phyloP scores from a whole-genome alignment of 805 yeast genomes.

The Candida hispaniensis region DNA sequence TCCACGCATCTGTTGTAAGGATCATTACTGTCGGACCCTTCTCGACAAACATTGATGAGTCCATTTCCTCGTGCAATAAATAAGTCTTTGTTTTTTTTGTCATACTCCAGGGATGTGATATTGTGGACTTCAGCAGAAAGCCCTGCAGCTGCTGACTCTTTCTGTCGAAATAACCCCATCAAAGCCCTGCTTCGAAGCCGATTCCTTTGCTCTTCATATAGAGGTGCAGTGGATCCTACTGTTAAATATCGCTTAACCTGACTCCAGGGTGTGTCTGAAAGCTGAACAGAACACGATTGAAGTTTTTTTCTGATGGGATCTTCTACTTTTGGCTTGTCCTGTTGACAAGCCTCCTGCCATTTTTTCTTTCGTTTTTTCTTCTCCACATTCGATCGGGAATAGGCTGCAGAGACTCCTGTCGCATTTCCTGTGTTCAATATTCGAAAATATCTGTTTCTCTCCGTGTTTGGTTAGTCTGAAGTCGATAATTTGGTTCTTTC shows the following conservation, averaged over 20 bases:
- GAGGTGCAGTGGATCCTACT: slow-evolving; percentile 7
- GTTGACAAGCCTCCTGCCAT: slow-evolving; percentile 7
- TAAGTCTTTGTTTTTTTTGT: slow-evolving; percentile 5
- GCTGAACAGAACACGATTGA: slow-evolving; percentile 15
- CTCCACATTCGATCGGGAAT: slow-evolving; percentile 21
- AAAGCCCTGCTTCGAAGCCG: slow-evolving; percentile 2
- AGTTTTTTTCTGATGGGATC: slow-evolving; percentile 5
- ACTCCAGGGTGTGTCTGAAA: slow-evolving; percentile 16
- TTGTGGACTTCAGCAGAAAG: slow-evolving; percentile 4
- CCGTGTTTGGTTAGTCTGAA: slow-evolving; percentile 9
- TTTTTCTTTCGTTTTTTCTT: slow-evolving; percentile 17
- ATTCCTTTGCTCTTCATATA: slow-evolving; percentile 1
- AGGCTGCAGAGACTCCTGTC: slow-evolving; percentile 19
- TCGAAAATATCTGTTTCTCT: slow-evolving; percentile 23
- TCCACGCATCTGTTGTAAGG: slow-evolving; percentile 7
- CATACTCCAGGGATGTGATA: slow-evolving; percentile 4
- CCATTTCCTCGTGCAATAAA: slow-evolving; percentile 5
- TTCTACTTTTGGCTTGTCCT: slow-evolving; percentile 6
- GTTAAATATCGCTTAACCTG: slow-evolving; percentile 7
- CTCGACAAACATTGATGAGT: slow-evolving; percentile 10
- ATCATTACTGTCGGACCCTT: slow-evolving; percentile 4
- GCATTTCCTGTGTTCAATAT: slow-evolving; percentile 22
- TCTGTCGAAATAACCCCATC: slow-evolving; percentile 3
- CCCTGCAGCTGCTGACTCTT: slow-evolving; percentile 4
- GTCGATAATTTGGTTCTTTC: background rate